Evolutionary conservation across 2,329 filamentous ascomycete species (phyloP), one percentile per base, ranked within the genome.

Genomic region (Juglanconis oblonga): DNA sequence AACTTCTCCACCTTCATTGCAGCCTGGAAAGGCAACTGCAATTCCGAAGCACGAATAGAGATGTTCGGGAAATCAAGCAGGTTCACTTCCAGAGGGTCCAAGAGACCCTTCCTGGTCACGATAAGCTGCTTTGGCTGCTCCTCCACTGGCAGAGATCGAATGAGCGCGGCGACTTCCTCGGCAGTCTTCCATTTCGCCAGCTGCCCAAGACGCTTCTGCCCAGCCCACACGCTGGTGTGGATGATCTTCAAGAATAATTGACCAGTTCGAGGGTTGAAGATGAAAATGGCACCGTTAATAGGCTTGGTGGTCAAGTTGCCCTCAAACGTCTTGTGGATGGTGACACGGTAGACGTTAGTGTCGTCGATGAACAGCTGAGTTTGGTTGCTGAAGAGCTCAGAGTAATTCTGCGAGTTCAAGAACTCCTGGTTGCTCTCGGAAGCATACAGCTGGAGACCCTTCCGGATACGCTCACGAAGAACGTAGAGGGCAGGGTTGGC

Each of bases 1-100:
- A 99, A 85, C 76, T 99, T 99, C 78, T 99, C 95, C 2, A 99
- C 93, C 82, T 99, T 99, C 94, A 99, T 99, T 0, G 96, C 96
- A 58, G 95, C 95, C 76, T 99, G 96, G 90, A 99, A 99, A 1
- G 95, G 95, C 65, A 99, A 81, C 74, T 99, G 95, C 67, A 99
- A 79, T 76, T 99, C 95, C 0, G 95, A 99, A 10, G 95, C 95
- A 67, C 95, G 90, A 68, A 99, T 99, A 2, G 95, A 97, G 66
- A 99, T 99, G 73, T 99, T 99, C 57, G 95, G 95, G 82, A 99
- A 99, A 74, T 99, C 96, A 47, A 99, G 88, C 70, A 99, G 76
- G 72, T 99, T 96, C 14, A 99, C 95, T 74, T 99, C 95, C 8
- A 99, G 86, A 63, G 95, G 95, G 83, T 99, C 95, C 54, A 99